These are phyloP conservation scores for Calendula officinalis DNA, from an alignment of 129 eudicot species.

Conservation along the genomic window DNA sequence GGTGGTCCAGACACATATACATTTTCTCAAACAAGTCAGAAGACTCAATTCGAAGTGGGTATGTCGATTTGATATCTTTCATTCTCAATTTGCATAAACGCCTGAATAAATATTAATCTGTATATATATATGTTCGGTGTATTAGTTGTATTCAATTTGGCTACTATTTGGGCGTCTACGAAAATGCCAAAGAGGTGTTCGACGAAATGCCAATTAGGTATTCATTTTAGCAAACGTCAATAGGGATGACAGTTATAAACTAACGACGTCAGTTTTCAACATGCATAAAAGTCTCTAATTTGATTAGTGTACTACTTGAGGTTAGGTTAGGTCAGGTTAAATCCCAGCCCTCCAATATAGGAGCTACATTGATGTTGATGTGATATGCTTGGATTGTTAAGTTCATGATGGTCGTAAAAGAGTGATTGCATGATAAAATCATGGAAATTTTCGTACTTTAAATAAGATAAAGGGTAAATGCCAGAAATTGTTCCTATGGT, in stretches of 20 bases:
- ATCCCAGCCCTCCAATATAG: too few relatives aligned
- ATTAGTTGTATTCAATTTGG: background rate
- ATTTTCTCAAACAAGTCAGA: background rate
- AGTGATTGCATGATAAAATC: too few relatives aligned
- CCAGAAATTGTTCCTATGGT: too few relatives aligned
- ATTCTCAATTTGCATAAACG: background rate
- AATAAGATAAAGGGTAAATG: too few relatives aligned
- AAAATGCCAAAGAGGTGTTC: slow-evolving; percentile 15
- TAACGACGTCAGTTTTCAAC: background rate
- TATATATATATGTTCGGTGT: background rate
- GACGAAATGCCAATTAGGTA: slow-evolving; percentile 25
- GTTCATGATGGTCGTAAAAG: background rate
- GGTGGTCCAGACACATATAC: background rate
- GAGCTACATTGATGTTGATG: slow-evolving; percentile 5
- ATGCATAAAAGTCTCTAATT: slow-evolving; percentile 6
- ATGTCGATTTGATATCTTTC: slow-evolving; percentile 16
- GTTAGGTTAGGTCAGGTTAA: slow-evolving; percentile 3
- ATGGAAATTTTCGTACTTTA: too few relatives aligned
- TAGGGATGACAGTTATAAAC: slow-evolving; percentile 3
- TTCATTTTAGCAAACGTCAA: slow-evolving; percentile 4
- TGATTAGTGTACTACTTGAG: slow-evolving; percentile 12
- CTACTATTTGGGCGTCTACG: background rate
- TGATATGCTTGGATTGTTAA: slow-evolving; percentile 1
- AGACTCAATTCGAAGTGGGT: slow-evolving; percentile 14
- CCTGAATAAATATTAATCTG: background rate